Evolutionary conservation across 2,329 filamentous ascomycete genomes (phyloP), one percentile per base, ranked within the genome.

Genomic region (Domatiomyces catenatus): DNA sequence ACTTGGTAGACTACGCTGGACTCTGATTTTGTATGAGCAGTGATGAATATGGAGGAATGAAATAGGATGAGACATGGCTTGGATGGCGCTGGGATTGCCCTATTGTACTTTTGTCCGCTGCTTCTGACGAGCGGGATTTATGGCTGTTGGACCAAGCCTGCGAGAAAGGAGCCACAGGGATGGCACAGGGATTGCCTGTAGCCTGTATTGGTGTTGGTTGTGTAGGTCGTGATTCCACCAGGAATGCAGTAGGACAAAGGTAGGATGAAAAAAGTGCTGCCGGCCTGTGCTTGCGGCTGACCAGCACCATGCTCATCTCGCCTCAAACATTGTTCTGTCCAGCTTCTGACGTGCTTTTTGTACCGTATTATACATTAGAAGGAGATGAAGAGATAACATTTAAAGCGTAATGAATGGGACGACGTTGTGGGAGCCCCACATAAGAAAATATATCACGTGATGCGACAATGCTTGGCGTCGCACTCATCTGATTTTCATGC

Each of bases 11-110:
- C 32, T 39, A 39, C 10, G 32, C 32, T 39, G 32, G 32, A 15
- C 52, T 51, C 46, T 44, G 52, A 50, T 46, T 55, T 49, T 55
- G 53, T 54, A 57, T 52, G 55, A 55, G 51, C 49, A 53, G 55
- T 47, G 55, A 57, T 57, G 55, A 53, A 57, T 45, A 54, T 50
- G 52, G 49, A 51, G 55, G 32, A 15, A 57, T 52, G 55, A 53
- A 55, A 52, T 49, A 56, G 52, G 55, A 57, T 56, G 43, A 26
- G 22, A n/a, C 22, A 45, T 45, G 43, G 43, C 4, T 45, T 19
- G 32, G 10, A 15, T 5, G 32, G 32, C 32, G 32, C 32, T 39
- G 32, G 32, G 32, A 39, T 39, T 39, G 10, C 32, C 32, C 10
- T 39, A 39, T 39, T 39, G 32, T 39, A 15, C 32, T 39, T 39